Percentiles rank a stretch among this genome's conserved stretches.
phyloP scores from a whole-genome alignment of 164 flowering plant genomes.

The Kalanchoe fedtschenkoi region DNA sequence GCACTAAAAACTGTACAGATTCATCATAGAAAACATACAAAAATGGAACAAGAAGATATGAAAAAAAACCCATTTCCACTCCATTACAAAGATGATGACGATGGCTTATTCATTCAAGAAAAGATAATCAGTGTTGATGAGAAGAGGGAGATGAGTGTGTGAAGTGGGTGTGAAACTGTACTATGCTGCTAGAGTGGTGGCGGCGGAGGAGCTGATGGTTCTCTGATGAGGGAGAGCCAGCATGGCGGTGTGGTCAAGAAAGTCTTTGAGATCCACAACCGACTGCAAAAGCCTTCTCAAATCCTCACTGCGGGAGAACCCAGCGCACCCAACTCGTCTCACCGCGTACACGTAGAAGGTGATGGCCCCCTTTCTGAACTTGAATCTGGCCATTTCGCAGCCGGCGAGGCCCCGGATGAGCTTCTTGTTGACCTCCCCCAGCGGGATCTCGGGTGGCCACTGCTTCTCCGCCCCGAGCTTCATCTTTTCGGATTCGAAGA shows the following conservation, averaged over 20 bases:
- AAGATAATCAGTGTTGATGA: too few relatives aligned
- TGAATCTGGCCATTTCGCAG: conserved; percentile 80
- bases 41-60: too few relatives aligned
- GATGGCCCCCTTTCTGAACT: conserved; percentile 85
- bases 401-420: conserved; percentile 50
- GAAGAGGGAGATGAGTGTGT: too few relatives aligned
- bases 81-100: too few relatives aligned
- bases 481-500: conserved; percentile 57
- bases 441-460: conserved; percentile 81
- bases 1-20: too few relatives aligned
- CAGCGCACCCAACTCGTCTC: conserved; percentile 31
- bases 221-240: conserved; percentile 80
- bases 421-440: conserved; percentile 79
- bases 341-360: conserved; percentile 87
- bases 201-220: conserved; percentile 31
- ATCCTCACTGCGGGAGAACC: conserved; percentile 64
- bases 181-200: too few relatives aligned
- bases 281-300: conserved; percentile 49
- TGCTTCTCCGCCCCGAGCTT: conserved; percentile 39
- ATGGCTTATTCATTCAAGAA: too few relatives aligned
- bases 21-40: too few relatives aligned
- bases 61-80: too few relatives aligned
- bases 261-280: conserved; percentile 71
- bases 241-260: conserved; percentile 95
- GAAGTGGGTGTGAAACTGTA: too few relatives aligned